Evolutionary conservation across 805 yeast species (phyloP), one percentile per base, ranked within the genome.

Genomic region (Gaillardinia entomophila): DNA sequence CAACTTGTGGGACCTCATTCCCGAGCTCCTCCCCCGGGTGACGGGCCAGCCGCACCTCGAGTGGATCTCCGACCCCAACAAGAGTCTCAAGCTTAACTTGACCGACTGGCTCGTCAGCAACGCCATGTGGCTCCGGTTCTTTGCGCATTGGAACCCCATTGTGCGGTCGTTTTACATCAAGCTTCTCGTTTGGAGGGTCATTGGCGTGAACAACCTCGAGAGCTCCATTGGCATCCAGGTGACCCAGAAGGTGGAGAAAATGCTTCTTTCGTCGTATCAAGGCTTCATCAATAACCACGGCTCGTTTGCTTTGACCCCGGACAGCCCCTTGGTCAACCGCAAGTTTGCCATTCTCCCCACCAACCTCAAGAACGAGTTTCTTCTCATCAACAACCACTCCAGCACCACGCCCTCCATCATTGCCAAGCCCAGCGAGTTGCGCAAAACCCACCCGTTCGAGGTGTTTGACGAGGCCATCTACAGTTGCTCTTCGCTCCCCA

Each of bases 101-200:
- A 59, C 75, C 4, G 47, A 55, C 13, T 82, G 82, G 79, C 50
- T 84, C 22, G 55, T 81, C 6, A 65, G 73, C 3, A 50, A 60
- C 3, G 43, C 49, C 1, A 57, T 62, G 22, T 84, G 89, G 81
- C 55, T 55, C 22, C 60, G 65, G 30, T 73, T 72, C 38, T 77
- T 86, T 46, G 71, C 79, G 24, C 94, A 87, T 55, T 87, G 94
- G 86, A 73, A 78, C 46, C 88, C 95, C 3, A 54, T 85, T 12
- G 78, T 84, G 16, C 63, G 95, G 24, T 71, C 82, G 3, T 82
- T 78, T 46, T 86, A 78, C 51, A 64, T 73, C 30, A 63, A 88
- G 26, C 62, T 86, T 15, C 37, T 86, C 12, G 67, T 84, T 30
- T 86, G 90, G 82, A 71, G 85, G 40, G 54, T 80, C 27, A 53